Percentiles rank a stretch among this genome's conserved stretches.
Conservation (phyloP, 148 eudicot species). For the Camellia lanceoleosa region DNA sequence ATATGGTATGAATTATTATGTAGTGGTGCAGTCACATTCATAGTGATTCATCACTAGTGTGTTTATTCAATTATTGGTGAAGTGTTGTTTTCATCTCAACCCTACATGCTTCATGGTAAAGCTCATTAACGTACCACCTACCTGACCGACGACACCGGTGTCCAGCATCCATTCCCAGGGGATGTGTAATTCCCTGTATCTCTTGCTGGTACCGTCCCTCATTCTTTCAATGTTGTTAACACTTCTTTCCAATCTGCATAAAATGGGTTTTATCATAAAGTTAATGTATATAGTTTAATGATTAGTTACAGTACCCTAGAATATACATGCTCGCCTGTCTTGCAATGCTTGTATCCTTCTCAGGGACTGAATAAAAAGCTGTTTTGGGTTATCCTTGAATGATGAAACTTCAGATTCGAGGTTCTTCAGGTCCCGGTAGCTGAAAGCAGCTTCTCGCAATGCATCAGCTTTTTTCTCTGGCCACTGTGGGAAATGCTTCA, state of each 20-base stretch:
- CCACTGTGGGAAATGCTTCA: constrained; percentile 82
- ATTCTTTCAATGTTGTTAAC: constrained; percentile 49
- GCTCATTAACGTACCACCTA: constrained; percentile 22
- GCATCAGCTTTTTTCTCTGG: constrained; percentile 87
- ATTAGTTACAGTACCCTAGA: not conserved
- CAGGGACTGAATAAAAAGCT: constrained; percentile 41
- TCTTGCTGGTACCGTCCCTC: constrained; percentile 61
- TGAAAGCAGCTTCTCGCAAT: constrained; percentile 73
- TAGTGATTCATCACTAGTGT: not conserved
- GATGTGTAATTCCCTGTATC: constrained; percentile 60
- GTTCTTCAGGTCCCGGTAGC: constrained; percentile 58
- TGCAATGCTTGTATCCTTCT: constrained; percentile 61
- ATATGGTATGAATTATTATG: not conserved
- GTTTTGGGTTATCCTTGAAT: constrained; percentile 53
- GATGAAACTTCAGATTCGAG: constrained; percentile 49
- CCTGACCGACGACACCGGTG: constrained; percentile 65
- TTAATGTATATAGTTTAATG: not conserved
- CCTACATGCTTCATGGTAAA: constrained; percentile 5
- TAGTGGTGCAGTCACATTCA: not conserved
- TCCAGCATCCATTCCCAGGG: constrained; percentile 86
- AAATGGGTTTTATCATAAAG: not conserved
- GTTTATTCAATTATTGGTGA: constrained; percentile 1
- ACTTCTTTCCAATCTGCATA: constrained; percentile 61
- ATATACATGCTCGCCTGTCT: constrained; percentile 71
- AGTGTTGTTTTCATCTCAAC: constrained; percentile 6